These are phyloP conservation scores for Epichloe uncinata DNA, from an alignment of 2,329 filamentous ascomycete genomes.

Conservation along the genomic window DNA sequence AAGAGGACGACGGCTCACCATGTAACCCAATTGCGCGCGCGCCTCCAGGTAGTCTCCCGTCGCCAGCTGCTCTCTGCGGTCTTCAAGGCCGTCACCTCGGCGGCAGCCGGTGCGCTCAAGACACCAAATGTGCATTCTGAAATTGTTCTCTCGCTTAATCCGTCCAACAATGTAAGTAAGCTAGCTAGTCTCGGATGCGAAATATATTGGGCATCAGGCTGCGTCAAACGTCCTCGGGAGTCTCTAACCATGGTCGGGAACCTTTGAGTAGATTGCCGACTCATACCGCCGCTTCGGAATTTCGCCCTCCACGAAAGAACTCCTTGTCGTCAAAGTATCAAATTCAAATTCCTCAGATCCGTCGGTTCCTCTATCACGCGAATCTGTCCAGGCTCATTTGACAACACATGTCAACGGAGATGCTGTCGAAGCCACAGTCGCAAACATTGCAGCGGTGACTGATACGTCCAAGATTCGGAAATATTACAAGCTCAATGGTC, in stretches of 20 bases:
- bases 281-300: constrained; percentile 85
- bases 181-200: not conserved
- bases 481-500: constrained; percentile 67
- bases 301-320: constrained; percentile 49
- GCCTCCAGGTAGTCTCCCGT: constrained; percentile 54
- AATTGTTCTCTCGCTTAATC: constrained; percentile 66
- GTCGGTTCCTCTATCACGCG: constrained; percentile 27
- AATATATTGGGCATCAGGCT: not conserved
- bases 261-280: constrained; percentile 59
- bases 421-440: constrained; percentile 46
- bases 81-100: constrained; percentile 61
- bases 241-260: not conserved
- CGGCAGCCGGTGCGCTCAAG: constrained; percentile 47
- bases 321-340: constrained; percentile 80
- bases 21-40: not conserved
- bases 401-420: constrained; percentile 46
- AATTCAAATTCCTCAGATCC: constrained; percentile 34
- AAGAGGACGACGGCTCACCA: not conserved
- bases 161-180: constrained; percentile 69
- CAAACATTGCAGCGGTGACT: constrained; percentile 40
- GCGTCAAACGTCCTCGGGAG: not conserved
- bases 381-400: constrained; percentile 47
- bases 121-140: constrained; percentile 84
- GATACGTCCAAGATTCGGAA: constrained; percentile 64
- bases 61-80: constrained; percentile 61